Conservation (phyloP, 345 rosid genomes). For the Pistacia atlantica region DNA sequence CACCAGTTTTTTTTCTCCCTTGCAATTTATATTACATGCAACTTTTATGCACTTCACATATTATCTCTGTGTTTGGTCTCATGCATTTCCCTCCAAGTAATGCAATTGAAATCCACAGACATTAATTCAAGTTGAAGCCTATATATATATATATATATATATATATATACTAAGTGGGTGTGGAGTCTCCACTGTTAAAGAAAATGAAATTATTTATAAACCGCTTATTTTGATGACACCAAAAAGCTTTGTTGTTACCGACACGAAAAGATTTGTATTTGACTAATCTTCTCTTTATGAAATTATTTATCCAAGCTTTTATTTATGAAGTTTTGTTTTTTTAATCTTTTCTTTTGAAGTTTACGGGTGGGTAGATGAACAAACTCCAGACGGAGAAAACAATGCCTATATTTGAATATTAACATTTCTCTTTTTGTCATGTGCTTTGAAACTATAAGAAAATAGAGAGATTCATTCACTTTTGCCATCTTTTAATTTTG, state of each 20-base stretch:
- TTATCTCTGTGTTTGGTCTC: background rate
- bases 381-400: conserved; percentile 52
- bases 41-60: background rate
- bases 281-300: background rate
- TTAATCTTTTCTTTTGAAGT: conserved; percentile 11
- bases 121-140: background rate
- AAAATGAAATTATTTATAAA: background rate
- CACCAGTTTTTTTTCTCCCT: too few relatives aligned
- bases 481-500: background rate
- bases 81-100: conserved; percentile 24
- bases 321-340: background rate
- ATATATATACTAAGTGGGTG: background rate
- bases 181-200: background rate
- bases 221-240: conserved; percentile 10
- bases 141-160: too few relatives aligned
- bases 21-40: too few relatives aligned
- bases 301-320: background rate
- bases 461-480: background rate
- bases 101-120: background rate
- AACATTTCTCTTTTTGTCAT: conserved; percentile 13
- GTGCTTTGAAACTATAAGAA: background rate
- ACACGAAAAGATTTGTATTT: conserved; percentile 35
- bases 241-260: conserved; percentile 29
- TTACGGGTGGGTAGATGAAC: conserved; percentile 60
- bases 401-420: conserved; percentile 15